Base-by-base conservation (phyloP, 495 filamentous ascomycete species). In the Rhypophila decipiens region DNA sequence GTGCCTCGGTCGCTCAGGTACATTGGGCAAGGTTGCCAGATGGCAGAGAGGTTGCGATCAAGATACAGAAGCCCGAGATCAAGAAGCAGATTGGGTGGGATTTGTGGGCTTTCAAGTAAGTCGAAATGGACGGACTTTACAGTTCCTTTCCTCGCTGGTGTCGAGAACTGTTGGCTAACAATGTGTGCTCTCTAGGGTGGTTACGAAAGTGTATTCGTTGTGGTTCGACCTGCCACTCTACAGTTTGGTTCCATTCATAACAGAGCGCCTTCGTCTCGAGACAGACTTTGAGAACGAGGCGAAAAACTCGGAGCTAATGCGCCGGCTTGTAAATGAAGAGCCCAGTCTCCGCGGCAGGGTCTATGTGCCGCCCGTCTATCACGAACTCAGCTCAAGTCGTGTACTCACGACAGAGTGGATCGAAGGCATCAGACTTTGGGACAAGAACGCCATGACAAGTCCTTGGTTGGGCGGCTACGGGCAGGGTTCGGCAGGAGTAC, bases 341-440 rank as follows among this genome's bases (percentile, higher is more conserved):
- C 76, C 87, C 17, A 77, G 85, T 17, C 72, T 97, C 12, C 75
- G 80, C 24, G 84, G 79, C 29, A 73, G 87, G 2, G 89, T 97
- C 4, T 94, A 96, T 58, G 85, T 98, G 39, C 91, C 91, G 0
- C 77, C 83, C 29, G 84, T 95, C 17, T 89, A 88, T 62, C 76
- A 80, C 10, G 87, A 93, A 39, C 75, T 96, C 21, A 89, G 81
- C 55, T 90, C 87, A 8, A 84, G 74, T 53, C 79, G 93, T 18
- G 83, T 98, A 17, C 84, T 98, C 73, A 95, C 93, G 2, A 88
- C 93, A 2, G 91, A 98, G 60, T 98, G 93, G 93, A 88, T 98
- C 42, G 93, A 98, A 64, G 91, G 91, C 15, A 79, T 95, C 2
- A 76, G 89, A 17, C 72, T 98, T 7, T 95, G 89, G 85, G 89